Evolutionary conservation across 2,329 filamentous ascomycete species (phyloP).

Genomic region (Ambrosiella beaveri): DNA sequence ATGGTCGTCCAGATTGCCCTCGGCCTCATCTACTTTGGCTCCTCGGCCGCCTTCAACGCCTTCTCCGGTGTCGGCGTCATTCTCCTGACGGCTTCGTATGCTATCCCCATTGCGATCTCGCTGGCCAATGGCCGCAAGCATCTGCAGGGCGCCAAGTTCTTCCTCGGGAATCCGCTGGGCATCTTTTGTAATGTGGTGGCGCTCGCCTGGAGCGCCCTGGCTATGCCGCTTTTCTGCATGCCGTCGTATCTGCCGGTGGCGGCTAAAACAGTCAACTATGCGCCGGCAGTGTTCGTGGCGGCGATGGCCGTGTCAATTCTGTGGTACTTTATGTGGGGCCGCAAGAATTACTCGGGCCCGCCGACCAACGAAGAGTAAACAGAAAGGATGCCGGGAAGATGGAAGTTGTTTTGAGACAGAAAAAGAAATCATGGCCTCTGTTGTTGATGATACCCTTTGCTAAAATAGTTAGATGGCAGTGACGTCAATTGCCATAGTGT

Average conservation of each 20-base stretch:
- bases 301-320: slow-evolving; percentile 41
- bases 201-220: slow-evolving; percentile 49
- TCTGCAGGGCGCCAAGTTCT: slow-evolving; percentile 38
- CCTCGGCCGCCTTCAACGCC: slow-evolving; percentile 51
- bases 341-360: slow-evolving; percentile 49
- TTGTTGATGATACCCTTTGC: neutral
- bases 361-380: slow-evolving; percentile 23
- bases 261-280: slow-evolving; percentile 50
- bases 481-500: neutral
- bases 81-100: slow-evolving; percentile 50
- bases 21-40: slow-evolving; percentile 53
- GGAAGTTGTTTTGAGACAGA: neutral
- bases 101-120: slow-evolving; percentile 47
- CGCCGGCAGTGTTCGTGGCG: slow-evolving; percentile 54
- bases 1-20: slow-evolving; percentile 48
- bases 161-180: slow-evolving; percentile 41
- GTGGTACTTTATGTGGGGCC: slow-evolving; percentile 56
- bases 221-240: slow-evolving; percentile 60
- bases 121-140: slow-evolving; percentile 42
- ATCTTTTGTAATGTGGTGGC: slow-evolving; percentile 44
- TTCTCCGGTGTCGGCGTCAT: slow-evolving; percentile 57
- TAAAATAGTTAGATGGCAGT: neutral
- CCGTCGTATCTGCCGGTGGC: slow-evolving; percentile 45
- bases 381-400: neutral
- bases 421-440: neutral